phyloP scores from a whole-genome alignment of 495 filamentous ascomycete species.

The Penicillium robsamsonii region DNA sequence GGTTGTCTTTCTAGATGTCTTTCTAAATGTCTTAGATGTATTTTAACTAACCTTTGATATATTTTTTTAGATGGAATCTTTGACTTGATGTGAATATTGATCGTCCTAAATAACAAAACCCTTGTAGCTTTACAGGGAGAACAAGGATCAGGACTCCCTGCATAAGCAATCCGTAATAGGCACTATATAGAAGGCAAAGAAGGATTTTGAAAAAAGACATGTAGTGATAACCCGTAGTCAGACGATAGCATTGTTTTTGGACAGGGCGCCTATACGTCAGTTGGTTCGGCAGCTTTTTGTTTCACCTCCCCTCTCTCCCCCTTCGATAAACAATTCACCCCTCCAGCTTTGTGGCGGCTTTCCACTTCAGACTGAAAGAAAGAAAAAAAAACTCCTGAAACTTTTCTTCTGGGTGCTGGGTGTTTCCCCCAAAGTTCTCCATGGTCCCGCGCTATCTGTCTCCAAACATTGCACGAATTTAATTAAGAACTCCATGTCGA shows the following conservation, averaged over 20 bases:
- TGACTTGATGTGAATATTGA: not conserved
- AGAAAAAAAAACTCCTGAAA: not conserved
- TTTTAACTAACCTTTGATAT: not conserved
- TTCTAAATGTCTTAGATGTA: not conserved
- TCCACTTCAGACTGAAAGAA: not conserved
- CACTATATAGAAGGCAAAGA: not conserved
- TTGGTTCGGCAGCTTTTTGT: conserved; percentile 23
- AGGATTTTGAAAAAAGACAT: not conserved
- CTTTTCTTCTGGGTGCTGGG: conserved; percentile 21
- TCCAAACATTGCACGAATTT: conserved; percentile 25
- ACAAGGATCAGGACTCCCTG: conserved; percentile 4
- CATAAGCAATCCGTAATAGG: not conserved
- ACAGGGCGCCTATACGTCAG: conserved; percentile 27
- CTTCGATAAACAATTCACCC: conserved; percentile 22
- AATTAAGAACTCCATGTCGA: conserved; percentile 48
- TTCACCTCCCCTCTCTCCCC: conserved; percentile 22
- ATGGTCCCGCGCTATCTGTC: conserved; percentile 40
- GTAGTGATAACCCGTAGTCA: not conserved
- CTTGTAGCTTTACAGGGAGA: conserved; percentile 9
- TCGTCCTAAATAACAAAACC: not conserved
- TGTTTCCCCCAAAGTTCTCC: conserved; percentile 27
- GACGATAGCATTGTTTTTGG: conserved; percentile 18
- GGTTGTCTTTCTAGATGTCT: not conserved
- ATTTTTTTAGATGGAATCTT: not conserved
- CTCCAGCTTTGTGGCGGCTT: conserved; percentile 13